A percentile compares a stretch with the other conserved stretches of the same genome.
These are phyloP conservation scores for Entophlyctis helioformis DNA, from an alignment of 192 early-diverging fungal species.

Conservation along the genomic window DNA sequence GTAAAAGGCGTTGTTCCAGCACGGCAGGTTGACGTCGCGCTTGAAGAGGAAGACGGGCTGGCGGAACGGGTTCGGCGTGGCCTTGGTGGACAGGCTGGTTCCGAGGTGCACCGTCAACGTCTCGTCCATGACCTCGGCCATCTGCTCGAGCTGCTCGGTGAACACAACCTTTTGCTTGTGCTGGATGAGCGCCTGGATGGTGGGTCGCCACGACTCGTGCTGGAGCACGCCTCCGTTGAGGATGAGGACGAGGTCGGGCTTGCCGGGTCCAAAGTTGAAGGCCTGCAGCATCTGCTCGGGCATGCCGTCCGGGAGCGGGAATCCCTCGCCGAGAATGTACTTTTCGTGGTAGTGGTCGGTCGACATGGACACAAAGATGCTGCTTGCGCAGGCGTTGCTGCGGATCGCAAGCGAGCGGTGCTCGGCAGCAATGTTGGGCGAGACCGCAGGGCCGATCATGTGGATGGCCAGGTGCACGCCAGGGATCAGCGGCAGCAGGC, in stretches of 20 bases:
- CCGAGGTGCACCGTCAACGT: conserved; percentile 21
- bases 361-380: conserved; percentile 27
- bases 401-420: conserved; percentile 16
- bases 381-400: conserved; percentile 14
- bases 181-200: conserved; percentile 25
- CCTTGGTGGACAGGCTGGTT: conserved; percentile 8
- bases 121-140: conserved; percentile 12
- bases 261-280: conserved; percentile 18
- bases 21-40: conserved; percentile 35
- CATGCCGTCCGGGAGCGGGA: conserved; percentile 1
- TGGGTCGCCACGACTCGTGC: conserved; percentile 21
- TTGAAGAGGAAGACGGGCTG: conserved; percentile 38
- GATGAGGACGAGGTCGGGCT: conserved; percentile 29
- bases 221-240: conserved; percentile 31
- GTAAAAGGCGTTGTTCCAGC: conserved; percentile 39
- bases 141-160: conserved; percentile 34
- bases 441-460: conserved; percentile 32
- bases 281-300: conserved; percentile 13
- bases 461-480: conserved; percentile 37
- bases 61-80: conserved; percentile 31
- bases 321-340: conserved; percentile 4
- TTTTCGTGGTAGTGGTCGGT: conserved; percentile 7
- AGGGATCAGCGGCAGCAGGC: conserved; percentile 31
- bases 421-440: conserved; percentile 19
- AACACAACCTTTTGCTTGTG: conserved; percentile 17